Evolutionary conservation across 2,329 filamentous ascomycete genomes (phyloP).

Genomic region (Didymella pomorum): DNA sequence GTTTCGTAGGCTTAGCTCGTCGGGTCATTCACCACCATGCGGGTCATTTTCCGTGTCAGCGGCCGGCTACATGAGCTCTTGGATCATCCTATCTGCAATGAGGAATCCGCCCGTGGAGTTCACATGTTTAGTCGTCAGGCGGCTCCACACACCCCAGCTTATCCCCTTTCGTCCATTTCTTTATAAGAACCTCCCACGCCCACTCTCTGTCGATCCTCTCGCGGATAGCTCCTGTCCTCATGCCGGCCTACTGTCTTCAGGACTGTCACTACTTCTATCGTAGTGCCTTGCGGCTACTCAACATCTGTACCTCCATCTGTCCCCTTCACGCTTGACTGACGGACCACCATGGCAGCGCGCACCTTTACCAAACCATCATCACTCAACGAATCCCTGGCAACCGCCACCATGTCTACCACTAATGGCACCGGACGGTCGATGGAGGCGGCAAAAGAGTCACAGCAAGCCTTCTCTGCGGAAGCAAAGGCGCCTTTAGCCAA

Average conservation of each 20-base stretch:
- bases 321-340: conserved; percentile 72
- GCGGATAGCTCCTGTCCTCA: conserved; percentile 51
- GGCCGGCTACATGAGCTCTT: conserved; percentile 39
- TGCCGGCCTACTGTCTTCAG: conserved; percentile 83
- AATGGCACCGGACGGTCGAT: conserved; percentile 53
- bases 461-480: conserved; percentile 57
- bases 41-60: conserved; percentile 46
- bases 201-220: conserved; percentile 25
- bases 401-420: conserved; percentile 49
- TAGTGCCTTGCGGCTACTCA: conserved; percentile 85
- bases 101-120: conserved; percentile 40
- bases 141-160: conserved; percentile 34
- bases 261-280: conserved; percentile 95
- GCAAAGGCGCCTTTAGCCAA: conserved; percentile 57
- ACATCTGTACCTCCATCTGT: conserved; percentile 79
- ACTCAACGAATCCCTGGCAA: conserved; percentile 69
- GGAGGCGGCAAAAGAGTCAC: conserved; percentile 63
- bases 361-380: conserved; percentile 77
- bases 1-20: conserved; percentile 18
- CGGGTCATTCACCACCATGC: conserved; percentile 40
- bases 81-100: conserved; percentile 39
- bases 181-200: conserved; percentile 42
- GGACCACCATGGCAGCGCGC: conserved; percentile 69
- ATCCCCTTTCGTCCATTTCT: conserved; percentile 44
- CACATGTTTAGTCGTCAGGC: conserved; percentile 42